Evolutionary conservation across 2,329 filamentous ascomycete species (phyloP), one percentile per base, ranked within the genome.

Genomic region (Paramyrothecium roridum): DNA sequence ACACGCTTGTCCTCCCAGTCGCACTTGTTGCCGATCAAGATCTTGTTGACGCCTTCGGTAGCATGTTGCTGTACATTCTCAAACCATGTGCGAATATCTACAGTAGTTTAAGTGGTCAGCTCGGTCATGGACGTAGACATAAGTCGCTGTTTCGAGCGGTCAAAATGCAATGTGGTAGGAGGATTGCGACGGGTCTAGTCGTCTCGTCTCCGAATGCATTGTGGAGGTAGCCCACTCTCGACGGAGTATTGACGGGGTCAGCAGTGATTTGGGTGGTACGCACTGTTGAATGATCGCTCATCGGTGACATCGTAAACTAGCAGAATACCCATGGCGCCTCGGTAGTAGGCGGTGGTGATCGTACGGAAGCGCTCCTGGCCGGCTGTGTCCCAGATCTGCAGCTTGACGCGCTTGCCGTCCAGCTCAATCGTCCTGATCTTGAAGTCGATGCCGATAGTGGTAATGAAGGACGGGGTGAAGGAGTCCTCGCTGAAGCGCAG

Each of bases 1-100:
- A 90, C 92, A 64, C 95, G 89, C 83, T 98, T 98, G 79, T 99
- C 95, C 76, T 98, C 95, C 95, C 95, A 98, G 77, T 99, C 95
- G 79, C 95, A 99, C 80, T 99, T 99, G 84, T 99, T 99, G 73
- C 95, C 95, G 65, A 99, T 97, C 63, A 99, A 85, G 71, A 99
- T 98, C 83, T 98, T 99, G 86, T 98, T 97, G 71, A 99, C 95
- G 68, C 95, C 95, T 78, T 98, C 95, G 67, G 91, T 96, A 56
- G 95, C 95, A 78, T 99, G 93, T 76, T 96, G 93, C 74, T 97
- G 93, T 65, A 97, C 93, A 77, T 99, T 98, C 71, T 93, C 93
- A 79, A 99, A 99, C 95, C 95, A 99, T 63, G 95, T 98, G 70
- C 93, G 89, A 75, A 99, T 99, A 78, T 99, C 95, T 98, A 70